phyloP scores from a whole-genome alignment of 179 eudicot species.

The Vitellaria paradoxa region DNA sequence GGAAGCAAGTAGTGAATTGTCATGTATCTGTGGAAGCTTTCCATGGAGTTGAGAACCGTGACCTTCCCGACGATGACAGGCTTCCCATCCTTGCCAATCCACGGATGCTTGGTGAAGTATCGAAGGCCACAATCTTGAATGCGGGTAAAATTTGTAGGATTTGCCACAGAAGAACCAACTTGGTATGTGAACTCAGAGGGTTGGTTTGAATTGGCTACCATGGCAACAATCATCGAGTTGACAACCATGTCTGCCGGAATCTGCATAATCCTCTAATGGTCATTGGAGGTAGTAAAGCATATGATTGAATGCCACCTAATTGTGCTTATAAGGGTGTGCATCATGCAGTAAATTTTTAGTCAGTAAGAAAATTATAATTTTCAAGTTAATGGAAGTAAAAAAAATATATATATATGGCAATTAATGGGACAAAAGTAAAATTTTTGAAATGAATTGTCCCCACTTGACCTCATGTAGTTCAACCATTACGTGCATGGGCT shows the following conservation, averaged over 20 bases:
- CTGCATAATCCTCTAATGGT: conserved; percentile 26
- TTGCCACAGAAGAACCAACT: conserved; percentile 68
- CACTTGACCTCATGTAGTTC: too few relatives aligned
- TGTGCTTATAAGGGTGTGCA: too few relatives aligned
- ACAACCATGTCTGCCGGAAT: conserved; percentile 95
- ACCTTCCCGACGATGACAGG: conserved; percentile 63
- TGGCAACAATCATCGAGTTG: conserved; percentile 75
- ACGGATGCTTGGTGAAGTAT: conserved; percentile 67
- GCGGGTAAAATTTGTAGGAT: conserved; percentile 35
- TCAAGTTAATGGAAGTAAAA: too few relatives aligned
- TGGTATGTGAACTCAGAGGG: conserved; percentile 47
- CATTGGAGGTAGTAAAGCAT: neutral
- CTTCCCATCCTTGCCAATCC: conserved; percentile 70
- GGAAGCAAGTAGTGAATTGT: conserved; percentile 68
- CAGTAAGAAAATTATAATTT: too few relatives aligned
- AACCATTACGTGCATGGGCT: too few relatives aligned
- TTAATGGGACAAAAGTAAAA: too few relatives aligned
- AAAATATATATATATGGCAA: too few relatives aligned
- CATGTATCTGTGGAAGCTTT: conserved; percentile 66
- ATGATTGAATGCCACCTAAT: too few relatives aligned
- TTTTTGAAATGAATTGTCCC: too few relatives aligned
- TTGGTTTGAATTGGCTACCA: conserved; percentile 49
- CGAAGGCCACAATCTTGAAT: conserved; percentile 43
- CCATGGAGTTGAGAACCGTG: conserved; percentile 53
- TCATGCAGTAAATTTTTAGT: too few relatives aligned